Evolutionary conservation across 257 asterid genomes (phyloP), one percentile per base, ranked within the genome.

Genomic region (Euphrasia confusa): DNA sequence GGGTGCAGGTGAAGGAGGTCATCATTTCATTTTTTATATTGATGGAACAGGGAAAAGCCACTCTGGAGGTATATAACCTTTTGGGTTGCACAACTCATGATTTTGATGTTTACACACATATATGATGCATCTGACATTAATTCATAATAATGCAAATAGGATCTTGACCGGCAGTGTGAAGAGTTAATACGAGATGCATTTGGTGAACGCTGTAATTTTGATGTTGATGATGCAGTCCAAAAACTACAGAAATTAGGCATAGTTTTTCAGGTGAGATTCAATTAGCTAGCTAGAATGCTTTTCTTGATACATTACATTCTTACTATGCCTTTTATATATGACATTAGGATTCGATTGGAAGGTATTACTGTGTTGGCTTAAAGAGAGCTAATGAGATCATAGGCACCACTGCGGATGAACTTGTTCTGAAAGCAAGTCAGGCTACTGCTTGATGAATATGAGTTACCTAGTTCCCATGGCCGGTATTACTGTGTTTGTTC

Each of bases 1-100:
- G 72, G 71, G 57, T 79, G 82, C 94, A 91, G 98, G 98, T 91
- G 64, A 91, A 91, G 84, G 98, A 91, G 84, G 96, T 91, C 60
- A 88, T 91, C 72, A 82, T 91, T 76, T 82, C 94, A 55, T 91
- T 88, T 73, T 91, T 91, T 78, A 83, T 91, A 75, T 77, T 91
- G 77, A 91, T 91, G 96, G 96, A 88, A 72, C 96, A 88, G 78
- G 98, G 96, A 68, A 88, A 91, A 78, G 86, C 94, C 45, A 88
- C 98, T 68, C 77, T 91, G 67, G 82, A 88, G 96, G 98, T 91
- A 75, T 48, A 53, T 45, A 12, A 2, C 3, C 2, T 42, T 55
- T 24, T 13, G 59, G 58, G 53, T 33, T 55, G 65, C 48, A n/a
- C 49, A 26, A 21, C 24, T 21, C 24, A 21, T 21, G 24, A 21